Evolutionary conservation across 1,284 basidiomycete genomes (phyloP).

Genomic region (Sporisorium graminicola): DNA sequence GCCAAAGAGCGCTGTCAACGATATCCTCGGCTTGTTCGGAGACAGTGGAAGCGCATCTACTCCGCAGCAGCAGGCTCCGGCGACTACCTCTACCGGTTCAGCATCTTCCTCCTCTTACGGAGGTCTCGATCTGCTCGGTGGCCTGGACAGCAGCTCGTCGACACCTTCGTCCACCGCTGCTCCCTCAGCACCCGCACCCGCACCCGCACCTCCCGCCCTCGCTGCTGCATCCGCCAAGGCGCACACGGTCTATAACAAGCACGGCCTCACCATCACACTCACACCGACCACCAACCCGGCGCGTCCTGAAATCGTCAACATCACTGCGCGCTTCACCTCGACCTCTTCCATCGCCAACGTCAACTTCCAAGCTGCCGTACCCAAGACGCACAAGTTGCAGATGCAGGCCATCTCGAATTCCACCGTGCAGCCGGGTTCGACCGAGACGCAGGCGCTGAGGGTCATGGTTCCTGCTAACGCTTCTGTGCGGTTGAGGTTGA

Average conservation of each 20-base stretch:
- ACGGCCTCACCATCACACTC: constrained; percentile 87
- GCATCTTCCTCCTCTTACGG: constrained; percentile 27
- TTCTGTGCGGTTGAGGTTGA: constrained; percentile 83
- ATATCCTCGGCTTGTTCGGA: constrained; percentile 92
- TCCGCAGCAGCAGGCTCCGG: constrained; percentile 66
- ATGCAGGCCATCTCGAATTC: constrained; percentile 97
- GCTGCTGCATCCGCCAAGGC: constrained; percentile 72
- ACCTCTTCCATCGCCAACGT: constrained; percentile 74
- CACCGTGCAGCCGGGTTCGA: constrained; percentile 80
- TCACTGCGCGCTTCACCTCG: constrained; percentile 86
- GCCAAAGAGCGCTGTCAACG: constrained; percentile 78
- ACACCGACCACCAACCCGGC: constrained; percentile 84
- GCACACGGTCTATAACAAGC: constrained; percentile 91
- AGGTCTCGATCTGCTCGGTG: constrained; percentile 67
- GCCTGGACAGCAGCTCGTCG: constrained; percentile 23
- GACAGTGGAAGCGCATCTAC: constrained; percentile 65
- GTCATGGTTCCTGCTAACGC: constrained; percentile 87
- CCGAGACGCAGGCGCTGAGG: constrained; percentile 94
- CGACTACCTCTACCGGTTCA: constrained; percentile 35
- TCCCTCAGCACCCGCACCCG: constrained; percentile 14
- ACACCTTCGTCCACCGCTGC: constrained; percentile 52
- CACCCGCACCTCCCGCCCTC: constrained; percentile 15
- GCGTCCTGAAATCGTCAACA: constrained; percentile 87
- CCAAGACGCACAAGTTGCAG: constrained; percentile 96
- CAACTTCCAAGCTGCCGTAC: constrained; percentile 97